Percentiles rank a stretch among this genome's conserved stretches.
Evolutionary conservation across 345 rosid genomes (phyloP).

Genomic region (Gossypium arboreum): DNA sequence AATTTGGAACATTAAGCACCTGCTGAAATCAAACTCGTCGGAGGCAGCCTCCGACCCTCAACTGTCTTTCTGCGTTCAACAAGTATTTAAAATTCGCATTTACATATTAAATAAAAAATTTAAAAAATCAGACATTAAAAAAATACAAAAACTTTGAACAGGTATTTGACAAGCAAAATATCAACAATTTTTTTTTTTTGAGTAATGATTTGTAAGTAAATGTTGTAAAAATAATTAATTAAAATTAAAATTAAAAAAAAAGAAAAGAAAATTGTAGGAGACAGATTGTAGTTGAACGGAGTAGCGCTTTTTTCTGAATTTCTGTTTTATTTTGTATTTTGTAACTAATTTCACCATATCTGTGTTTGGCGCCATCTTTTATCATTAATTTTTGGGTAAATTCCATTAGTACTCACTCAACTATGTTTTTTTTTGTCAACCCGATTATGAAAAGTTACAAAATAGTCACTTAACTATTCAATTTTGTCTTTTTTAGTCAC

Average conservation of each 20-base stretch:
- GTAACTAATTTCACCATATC: slow-evolving; percentile 30
- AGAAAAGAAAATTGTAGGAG: not conserved
- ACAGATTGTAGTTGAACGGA: slow-evolving; percentile 28
- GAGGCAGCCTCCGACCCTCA: slow-evolving; percentile 16
- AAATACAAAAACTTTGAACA: not conserved
- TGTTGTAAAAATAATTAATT: not conserved
- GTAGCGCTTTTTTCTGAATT: slow-evolving; percentile 36
- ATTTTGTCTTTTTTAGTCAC: too few relatives aligned
- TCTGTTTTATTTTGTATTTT: slow-evolving; percentile 14
- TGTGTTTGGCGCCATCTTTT: slow-evolving; percentile 38
- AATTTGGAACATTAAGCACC: not conserved
- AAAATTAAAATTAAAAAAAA: slow-evolving; percentile 13
- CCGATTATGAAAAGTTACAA: too few relatives aligned
- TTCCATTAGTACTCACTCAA: slow-evolving; percentile 3
- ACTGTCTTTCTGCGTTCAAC: not conserved
- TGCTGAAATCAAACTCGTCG: slow-evolving; percentile 23
- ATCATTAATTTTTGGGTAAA: not conserved
- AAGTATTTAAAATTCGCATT: not conserved
- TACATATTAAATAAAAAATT: not conserved
- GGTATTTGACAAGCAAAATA: not conserved
- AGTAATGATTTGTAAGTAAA: not conserved
- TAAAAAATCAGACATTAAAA: not conserved
- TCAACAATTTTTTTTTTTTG: not conserved
- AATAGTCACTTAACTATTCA: too few relatives aligned
- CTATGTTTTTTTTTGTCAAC: not conserved